Conservation (phyloP, 2,329 filamentous ascomycete genomes). For the Diaporthe ilicicola region DNA sequence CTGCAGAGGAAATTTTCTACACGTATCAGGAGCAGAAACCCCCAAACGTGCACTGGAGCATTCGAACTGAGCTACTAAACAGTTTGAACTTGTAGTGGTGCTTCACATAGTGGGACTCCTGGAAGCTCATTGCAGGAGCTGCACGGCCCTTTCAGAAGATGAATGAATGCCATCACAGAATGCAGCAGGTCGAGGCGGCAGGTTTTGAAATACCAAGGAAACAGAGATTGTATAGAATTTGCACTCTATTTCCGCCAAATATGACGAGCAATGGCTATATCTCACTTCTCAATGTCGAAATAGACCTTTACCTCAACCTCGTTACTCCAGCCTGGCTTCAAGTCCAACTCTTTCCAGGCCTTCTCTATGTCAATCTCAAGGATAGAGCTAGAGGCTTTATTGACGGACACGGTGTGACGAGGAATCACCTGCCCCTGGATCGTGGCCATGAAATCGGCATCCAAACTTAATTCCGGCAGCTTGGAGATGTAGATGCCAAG, state of each 20-base stretch:
- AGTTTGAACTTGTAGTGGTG: background rate
- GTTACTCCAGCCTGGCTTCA: constrained; percentile 80
- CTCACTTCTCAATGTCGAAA: constrained; percentile 50
- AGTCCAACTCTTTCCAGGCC: constrained; percentile 80
- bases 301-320: constrained; percentile 76
- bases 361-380: constrained; percentile 79
- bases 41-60: too few relatives aligned
- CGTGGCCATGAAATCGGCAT: constrained; percentile 75
- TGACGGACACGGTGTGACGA: constrained; percentile 68
- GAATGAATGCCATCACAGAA: too few relatives aligned
- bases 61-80: too few relatives aligned
- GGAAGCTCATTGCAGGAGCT: too few relatives aligned
- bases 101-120: background rate
- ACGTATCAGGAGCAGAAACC: too few relatives aligned
- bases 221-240: background rate
- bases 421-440: constrained; percentile 79
- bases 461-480: constrained; percentile 67
- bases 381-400: constrained; percentile 61
- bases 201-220: too few relatives aligned
- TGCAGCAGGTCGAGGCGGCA: background rate
- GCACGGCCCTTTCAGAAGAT: too few relatives aligned
- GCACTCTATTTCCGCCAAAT: background rate
- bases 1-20: background rate
- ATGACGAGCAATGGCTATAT: background rate
- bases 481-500: constrained; percentile 81